These are phyloP conservation scores for Mortierella sp. DNA, from an alignment of 371 early-diverging fungal genomes.

Conservation along the genomic window DNA sequence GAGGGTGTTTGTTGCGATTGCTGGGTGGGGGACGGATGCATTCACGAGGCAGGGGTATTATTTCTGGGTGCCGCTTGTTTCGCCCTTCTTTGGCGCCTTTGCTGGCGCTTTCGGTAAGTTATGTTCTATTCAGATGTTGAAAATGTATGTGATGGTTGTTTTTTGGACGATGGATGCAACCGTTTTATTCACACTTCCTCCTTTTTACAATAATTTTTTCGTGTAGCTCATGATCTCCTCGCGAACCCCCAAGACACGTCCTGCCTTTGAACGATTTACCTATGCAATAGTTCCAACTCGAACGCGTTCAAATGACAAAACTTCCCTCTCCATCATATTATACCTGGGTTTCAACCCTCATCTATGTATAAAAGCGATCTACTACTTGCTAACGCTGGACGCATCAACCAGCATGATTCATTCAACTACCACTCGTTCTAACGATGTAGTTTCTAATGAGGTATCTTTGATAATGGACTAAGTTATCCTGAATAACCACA, in stretches of 20 bases:
- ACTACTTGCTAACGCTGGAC: too few species aligned
- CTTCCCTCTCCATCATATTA: too few species aligned
- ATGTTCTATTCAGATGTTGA: neutral
- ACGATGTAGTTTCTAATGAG: too few species aligned
- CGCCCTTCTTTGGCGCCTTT: conserved; percentile 79
- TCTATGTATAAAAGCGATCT: too few species aligned
- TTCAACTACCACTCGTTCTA: too few species aligned
- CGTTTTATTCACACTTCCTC: neutral
- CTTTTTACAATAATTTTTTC: neutral
- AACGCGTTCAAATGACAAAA: neutral
- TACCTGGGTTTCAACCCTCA: too few species aligned
- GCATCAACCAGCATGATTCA: too few species aligned
- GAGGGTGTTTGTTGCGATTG: conserved; percentile 78
- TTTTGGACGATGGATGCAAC: neutral
- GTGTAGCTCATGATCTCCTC: conserved; percentile 10
- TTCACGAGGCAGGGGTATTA: conserved; percentile 73
- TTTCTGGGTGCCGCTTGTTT: conserved; percentile 82
- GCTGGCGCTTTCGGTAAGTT: conserved; percentile 75
- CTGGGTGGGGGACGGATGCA: conserved; percentile 80
- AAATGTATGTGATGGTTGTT: neutral
- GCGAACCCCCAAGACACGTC: neutral
- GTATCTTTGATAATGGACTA: too few species aligned
- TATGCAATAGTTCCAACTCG: neutral
- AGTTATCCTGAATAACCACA: too few species aligned
- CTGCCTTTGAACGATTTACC: neutral